A percentile compares a stretch with the other conserved stretches of the same genome.
These are phyloP conservation scores for Mortierella sp. DNA, from an alignment of 371 early-diverging fungal species.

Conservation along the genomic window DNA sequence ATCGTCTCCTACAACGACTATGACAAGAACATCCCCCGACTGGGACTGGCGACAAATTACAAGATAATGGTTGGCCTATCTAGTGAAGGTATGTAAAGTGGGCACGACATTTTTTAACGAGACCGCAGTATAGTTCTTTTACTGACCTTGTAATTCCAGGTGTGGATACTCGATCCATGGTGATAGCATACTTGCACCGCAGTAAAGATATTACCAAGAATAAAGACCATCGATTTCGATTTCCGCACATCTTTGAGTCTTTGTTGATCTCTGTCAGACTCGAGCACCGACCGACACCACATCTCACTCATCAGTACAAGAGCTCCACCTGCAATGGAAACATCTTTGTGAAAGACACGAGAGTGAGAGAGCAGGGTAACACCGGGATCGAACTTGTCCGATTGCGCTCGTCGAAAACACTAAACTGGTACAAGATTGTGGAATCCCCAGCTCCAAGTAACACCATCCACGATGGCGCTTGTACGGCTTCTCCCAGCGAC, in stretches of 20 bases:
- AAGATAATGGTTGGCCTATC: conserved; percentile 3
- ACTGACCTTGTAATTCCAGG: background rate
- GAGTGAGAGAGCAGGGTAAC: no score
- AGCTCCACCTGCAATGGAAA: no score
- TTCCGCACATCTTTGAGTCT: background rate
- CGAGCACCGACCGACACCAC: background rate
- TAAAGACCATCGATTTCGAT: background rate
- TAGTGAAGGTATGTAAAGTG: conserved; percentile 10
- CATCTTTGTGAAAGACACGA: no score
- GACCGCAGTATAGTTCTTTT: background rate
- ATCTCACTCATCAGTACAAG: no score
- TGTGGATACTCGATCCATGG: background rate
- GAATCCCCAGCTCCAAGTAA: no score
- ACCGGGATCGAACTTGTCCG: no score
- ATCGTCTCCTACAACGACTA: conserved; percentile 16
- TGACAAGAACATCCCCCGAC: conserved; percentile 1
- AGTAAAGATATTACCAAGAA: background rate
- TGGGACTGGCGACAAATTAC: conserved; percentile 10
- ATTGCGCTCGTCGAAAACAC: no score
- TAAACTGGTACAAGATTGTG: no score
- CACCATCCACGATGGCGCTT: no score
- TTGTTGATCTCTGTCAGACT: background rate
- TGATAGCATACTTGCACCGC: background rate
- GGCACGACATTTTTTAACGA: background rate
- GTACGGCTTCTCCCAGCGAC: no score